These are phyloP conservation scores for Apostasia ramifera DNA, from an alignment of 106 monocot species.

Conservation along the genomic window DNA sequence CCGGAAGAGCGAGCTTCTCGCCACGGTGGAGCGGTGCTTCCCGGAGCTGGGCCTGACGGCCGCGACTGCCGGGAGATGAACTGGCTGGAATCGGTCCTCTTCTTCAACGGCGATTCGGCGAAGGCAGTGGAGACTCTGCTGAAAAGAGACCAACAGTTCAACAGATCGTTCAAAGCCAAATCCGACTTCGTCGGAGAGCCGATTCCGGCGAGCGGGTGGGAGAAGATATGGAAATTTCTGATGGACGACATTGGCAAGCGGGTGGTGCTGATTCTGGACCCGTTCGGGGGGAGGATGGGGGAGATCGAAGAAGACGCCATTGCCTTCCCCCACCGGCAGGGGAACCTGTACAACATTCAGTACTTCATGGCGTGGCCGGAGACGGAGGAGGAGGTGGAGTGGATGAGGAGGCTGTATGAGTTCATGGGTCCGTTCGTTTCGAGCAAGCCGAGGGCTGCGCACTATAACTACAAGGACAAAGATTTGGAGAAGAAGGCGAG, in stretches of 20 bases:
- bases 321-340: slow-evolving; percentile 40
- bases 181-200: slow-evolving; percentile 26
- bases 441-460: slow-evolving; percentile 35
- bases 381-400: slow-evolving; percentile 8
- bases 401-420: slow-evolving; percentile 29
- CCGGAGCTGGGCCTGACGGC: slow-evolving; percentile 20
- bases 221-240: slow-evolving; percentile 26
- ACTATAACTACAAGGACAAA: slow-evolving; percentile 42
- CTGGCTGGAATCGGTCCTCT: slow-evolving; percentile 22
- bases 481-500: slow-evolving; percentile 23
- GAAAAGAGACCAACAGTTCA: background rate
- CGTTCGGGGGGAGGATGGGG: slow-evolving; percentile 30
- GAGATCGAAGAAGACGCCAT: slow-evolving; percentile 19
- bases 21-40: background rate
- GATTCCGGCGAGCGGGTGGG: slow-evolving; percentile 4
- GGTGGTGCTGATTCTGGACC: slow-evolving; percentile 19
- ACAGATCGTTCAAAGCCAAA: slow-evolving; percentile 27
- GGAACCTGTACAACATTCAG: slow-evolving; percentile 37
- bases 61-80: slow-evolving; percentile 19
- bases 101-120: background rate
- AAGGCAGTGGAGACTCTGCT: background rate
- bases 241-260: slow-evolving; percentile 8
- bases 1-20: slow-evolving; percentile 2
- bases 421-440: slow-evolving; percentile 47
- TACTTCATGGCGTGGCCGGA: slow-evolving; percentile 23